Evolutionary conservation across 2,329 filamentous ascomycete species (phyloP).

Genomic region (Microdochium paspali): DNA sequence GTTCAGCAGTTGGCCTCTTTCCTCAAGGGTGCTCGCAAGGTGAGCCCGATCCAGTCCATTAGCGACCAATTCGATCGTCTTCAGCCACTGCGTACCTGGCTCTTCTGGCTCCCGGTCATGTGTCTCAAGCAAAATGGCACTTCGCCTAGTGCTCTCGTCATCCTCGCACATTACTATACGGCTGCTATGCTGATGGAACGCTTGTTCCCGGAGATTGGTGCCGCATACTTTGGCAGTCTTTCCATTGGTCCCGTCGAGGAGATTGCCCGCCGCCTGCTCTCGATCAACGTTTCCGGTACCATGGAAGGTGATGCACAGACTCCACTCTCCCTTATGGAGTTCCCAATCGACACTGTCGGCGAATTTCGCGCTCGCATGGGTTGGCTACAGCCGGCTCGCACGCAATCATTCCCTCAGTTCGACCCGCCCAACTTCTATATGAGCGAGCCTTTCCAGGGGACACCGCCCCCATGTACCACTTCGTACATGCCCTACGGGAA

Average conservation of each 20-base stretch:
- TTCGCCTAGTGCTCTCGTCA: constrained; percentile 69
- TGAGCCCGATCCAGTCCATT: constrained; percentile 59
- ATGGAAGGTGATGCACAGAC: constrained; percentile 50
- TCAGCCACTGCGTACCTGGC: constrained; percentile 80
- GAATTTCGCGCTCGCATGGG: constrained; percentile 63
- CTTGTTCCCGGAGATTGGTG: constrained; percentile 83
- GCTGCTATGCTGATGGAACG: constrained; percentile 81
- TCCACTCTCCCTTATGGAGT: constrained; percentile 60
- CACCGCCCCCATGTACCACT: constrained; percentile 26
- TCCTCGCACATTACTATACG: constrained; percentile 87
- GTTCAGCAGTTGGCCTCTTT: constrained; percentile 63
- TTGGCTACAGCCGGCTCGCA: constrained; percentile 51
- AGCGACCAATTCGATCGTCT: constrained; percentile 86
- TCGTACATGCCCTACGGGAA: constrained; percentile 42
- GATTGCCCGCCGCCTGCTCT: constrained; percentile 67
- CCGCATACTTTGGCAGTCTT: constrained; percentile 77
- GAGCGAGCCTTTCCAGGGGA: constrained; percentile 28
- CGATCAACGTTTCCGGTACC: constrained; percentile 52
- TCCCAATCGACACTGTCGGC: constrained; percentile 58
- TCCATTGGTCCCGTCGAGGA: constrained; percentile 76
- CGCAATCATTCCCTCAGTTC: constrained; percentile 53
- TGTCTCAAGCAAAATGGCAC: constrained; percentile 69
- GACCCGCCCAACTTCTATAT: constrained; percentile 44
- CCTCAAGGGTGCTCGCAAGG: constrained; percentile 61
- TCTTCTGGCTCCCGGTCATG: constrained; percentile 89